phyloP scores from a whole-genome alignment of 495 filamentous ascomycete genomes.

The Hypoxylon fuscum region DNA sequence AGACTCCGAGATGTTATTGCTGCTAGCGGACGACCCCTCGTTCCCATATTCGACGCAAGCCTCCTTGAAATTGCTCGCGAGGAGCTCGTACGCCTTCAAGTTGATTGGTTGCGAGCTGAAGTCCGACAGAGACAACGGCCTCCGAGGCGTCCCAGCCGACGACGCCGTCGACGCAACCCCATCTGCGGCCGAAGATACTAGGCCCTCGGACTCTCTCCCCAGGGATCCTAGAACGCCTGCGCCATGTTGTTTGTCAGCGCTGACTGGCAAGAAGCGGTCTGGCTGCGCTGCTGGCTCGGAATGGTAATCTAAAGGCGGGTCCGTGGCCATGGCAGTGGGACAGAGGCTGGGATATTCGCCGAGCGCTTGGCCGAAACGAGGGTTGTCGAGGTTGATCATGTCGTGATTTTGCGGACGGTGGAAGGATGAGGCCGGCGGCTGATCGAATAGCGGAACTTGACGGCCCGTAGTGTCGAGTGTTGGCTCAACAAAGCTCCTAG shows the following conservation, averaged over 20 bases:
- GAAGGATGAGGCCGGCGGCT: slow-evolving; percentile 18
- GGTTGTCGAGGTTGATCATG: slow-evolving; percentile 17
- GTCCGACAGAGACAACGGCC: slow-evolving; percentile 2
- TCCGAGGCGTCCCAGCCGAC: too few species aligned
- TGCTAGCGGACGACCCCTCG: not conserved
- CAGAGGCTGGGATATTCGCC: slow-evolving; percentile 23
- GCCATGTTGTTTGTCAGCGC: not conserved
- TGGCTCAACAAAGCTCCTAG: slow-evolving; percentile 6
- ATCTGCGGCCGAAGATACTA: not conserved
- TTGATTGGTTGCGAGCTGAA: slow-evolving; percentile 26
- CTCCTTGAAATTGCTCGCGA: slow-evolving; percentile 32
- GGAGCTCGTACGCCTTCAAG: slow-evolving; percentile 32
- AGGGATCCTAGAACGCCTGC: not conserved
- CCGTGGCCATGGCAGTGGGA: not conserved
- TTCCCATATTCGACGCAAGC: slow-evolving; percentile 19
- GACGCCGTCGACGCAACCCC: too few species aligned
- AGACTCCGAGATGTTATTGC: slow-evolving; percentile 22
- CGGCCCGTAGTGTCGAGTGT: slow-evolving; percentile 4
- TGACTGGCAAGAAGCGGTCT: too few species aligned
- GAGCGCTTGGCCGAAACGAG: slow-evolving; percentile 21
- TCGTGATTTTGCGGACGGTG: slow-evolving; percentile 16
- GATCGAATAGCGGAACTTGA: slow-evolving; percentile 26
- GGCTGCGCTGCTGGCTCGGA: not conserved
- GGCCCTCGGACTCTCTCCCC: not conserved
- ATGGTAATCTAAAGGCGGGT: slow-evolving; percentile 30